Evolutionary conservation across 1,139 yeast species (phyloP), one percentile per base, ranked within the genome.

Genomic region (Protomyces lactucae-debilis): DNA sequence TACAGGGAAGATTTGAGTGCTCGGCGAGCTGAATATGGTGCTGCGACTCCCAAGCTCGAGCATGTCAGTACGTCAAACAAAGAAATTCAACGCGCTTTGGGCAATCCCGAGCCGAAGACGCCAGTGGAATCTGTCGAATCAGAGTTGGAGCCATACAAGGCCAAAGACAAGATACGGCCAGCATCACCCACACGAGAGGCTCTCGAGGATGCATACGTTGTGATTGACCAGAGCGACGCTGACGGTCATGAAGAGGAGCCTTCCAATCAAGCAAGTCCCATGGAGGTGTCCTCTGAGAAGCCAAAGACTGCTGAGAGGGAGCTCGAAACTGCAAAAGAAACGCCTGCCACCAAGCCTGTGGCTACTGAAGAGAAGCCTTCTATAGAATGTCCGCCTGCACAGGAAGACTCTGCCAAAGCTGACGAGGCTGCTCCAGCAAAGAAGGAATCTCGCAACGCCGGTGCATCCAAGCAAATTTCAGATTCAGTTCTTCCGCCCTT

Each of bases 1-100:
- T 52, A 32, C 52, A 39, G n/a, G 21, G 63, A 59, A n/a, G 63
- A 59, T 35, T 32, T 59, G 23, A 57, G 28, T 25, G 52, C 61
- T 37, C 48, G 61, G n/a, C 61, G 61, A 18, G 57, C 57, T 8
- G 57, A 59, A 16, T 52, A 52, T 21, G 63, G 63, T 3, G 63
- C 63, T 3, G 48, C 51, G 21, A 59, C 63, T 4, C 63, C 63
- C 10, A 59, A 52, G n/a, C 45, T 59, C 14, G 51, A 45, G 14
- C 57, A 23, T n/a, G 51, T 55, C 2, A 59, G 40, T 39, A 45
- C 53, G 39, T 57, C 63, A n/a, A 52, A 59, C 53, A 59, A 59
- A 35, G 63, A 59, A 23, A 52, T 59, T 4, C 35, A 48, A n/a
- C 16, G 21, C 25, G 63, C 63, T 6, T 43, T 59, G 8, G 63